A percentile compares a stretch with the other conserved stretches of the same genome.
phyloP scores from a whole-genome alignment of 108 stramenopile species.

The Discostella pseudostelligera region DNA sequence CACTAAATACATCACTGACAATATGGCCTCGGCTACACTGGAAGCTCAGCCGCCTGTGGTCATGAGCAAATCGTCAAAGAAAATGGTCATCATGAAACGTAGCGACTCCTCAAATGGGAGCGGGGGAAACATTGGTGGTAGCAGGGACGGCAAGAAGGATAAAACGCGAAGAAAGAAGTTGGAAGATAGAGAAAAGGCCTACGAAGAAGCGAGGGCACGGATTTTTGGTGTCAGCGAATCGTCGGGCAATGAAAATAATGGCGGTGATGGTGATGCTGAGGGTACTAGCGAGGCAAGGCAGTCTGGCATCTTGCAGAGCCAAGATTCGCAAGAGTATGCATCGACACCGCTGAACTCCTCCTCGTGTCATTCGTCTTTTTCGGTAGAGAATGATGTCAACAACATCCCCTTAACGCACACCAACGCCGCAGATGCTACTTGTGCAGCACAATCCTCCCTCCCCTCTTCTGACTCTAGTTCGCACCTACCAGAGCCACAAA shows the following conservation, averaged over 20 bases:
- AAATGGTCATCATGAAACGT: slow-evolving; percentile 59
- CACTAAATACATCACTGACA: slow-evolving; percentile 19
- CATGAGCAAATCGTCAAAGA: slow-evolving; percentile 40
- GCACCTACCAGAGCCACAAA: slow-evolving; percentile 6
- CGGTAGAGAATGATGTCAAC: slow-evolving; percentile 7
- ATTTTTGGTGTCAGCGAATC: slow-evolving; percentile 66
- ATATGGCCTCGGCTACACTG: slow-evolving; percentile 15
- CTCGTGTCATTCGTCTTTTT: slow-evolving; percentile 20
- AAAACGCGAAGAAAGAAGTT: slow-evolving; percentile 48
- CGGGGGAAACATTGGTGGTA: slow-evolving; percentile 15
- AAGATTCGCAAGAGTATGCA: slow-evolving; percentile 14
- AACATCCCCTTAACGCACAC: neutral
- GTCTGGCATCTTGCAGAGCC: neutral
- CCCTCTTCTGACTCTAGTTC: neutral
- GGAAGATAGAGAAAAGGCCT: slow-evolving; percentile 85
- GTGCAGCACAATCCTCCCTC: neutral
- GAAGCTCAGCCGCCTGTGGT: neutral
- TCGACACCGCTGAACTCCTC: slow-evolving; percentile 7
- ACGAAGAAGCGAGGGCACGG: slow-evolving; percentile 89
- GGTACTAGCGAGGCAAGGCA: neutral
- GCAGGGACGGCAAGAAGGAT: slow-evolving; percentile 35
- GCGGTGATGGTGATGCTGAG: slow-evolving; percentile 5
- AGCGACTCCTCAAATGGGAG: slow-evolving; percentile 22
- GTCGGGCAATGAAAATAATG: slow-evolving; percentile 16
- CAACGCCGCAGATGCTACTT: slow-evolving; percentile 2